Evolutionary conservation across 2,329 filamentous ascomycete species (phyloP), one percentile per base, ranked within the genome.

Genomic region (Paecilomyces fulvus): DNA sequence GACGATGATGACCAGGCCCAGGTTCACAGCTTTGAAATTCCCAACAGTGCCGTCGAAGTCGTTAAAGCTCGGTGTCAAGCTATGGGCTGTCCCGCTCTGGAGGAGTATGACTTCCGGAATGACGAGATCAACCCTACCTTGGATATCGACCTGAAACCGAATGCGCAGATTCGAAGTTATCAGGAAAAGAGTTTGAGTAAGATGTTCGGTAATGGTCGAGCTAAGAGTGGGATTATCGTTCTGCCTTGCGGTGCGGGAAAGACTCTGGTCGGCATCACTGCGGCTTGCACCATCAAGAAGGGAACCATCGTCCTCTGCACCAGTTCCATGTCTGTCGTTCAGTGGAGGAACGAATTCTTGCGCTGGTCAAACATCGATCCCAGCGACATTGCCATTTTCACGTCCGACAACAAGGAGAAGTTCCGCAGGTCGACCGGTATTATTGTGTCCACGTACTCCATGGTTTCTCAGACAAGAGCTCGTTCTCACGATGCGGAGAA

Each of bases 341-440:
- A 99, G 72, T 99, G 94, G 94, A 82, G 91, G 58, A 87, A 94
- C 59, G 94, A 99, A 68, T 99, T 99, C 69, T 77, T 97, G 61
- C 96, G 96, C 65, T 99, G 94, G 94, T 96, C 92, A n/a, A 97
- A 97, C 67, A 95, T 95, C 59, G 88, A 92, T 64, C 90, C 92
- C 0, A 87, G 92, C 63, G 91, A 96, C 67, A 92, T 99, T 66
- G 90, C 92, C 30, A 86, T 95, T 55, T 99, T 99, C 72, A 96
- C 94, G 0, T 92, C 92, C 0, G 91, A 95, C 63, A 90, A 90
- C 70, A 99, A 99, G 74, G 85, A 87, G 56, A 80, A 81, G 54
- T 96, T 99, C 65, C 86, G 87, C 1, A 85, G 92, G 52, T 92
- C 90, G 67, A 95, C 94, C 1, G 94, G 94, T 68, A 92, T 99